A percentile compares a stretch with the other conserved stretches of the same genome.
These are phyloP conservation scores for Tetrastigma voinierianum DNA, from an alignment of 164 flowering plant species.

Conservation along the genomic window DNA sequence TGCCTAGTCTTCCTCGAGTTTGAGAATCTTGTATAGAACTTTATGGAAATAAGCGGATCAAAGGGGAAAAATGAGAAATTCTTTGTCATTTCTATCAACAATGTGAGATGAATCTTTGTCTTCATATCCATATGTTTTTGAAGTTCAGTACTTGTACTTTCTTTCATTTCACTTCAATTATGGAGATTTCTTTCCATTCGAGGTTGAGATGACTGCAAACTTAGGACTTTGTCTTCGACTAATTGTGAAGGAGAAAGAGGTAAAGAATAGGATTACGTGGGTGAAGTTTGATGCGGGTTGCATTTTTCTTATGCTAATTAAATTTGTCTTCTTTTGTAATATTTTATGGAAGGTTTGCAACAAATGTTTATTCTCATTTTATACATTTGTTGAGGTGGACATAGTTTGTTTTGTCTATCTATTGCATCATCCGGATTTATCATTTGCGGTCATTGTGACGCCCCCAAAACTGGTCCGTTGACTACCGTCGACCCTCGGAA, in stretches of 20 bases:
- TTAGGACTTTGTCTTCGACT: slow-evolving; percentile 72
- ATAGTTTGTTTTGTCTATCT: too few species aligned
- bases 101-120: too few species aligned
- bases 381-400: too few species aligned
- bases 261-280: slow-evolving; percentile 20
- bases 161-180: background rate
- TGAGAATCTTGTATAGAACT: background rate
- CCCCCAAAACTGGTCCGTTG: too few species aligned
- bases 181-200: slow-evolving; percentile 4
- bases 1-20: background rate
- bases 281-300: background rate
- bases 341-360: background rate
- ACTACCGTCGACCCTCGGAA: too few species aligned
- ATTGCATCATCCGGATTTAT: too few species aligned
- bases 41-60: background rate
- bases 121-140: too few species aligned
- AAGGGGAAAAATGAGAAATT: too few species aligned
- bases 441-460: too few species aligned
- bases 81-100: too few species aligned
- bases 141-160: background rate
- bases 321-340: background rate
- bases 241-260: slow-evolving; percentile 75
- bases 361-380: too few species aligned
- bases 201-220: slow-evolving; percentile 94
- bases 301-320: background rate